Conservation (phyloP, 129 eudicot genomes). For the Chrysanthemum seticuspe region DNA sequence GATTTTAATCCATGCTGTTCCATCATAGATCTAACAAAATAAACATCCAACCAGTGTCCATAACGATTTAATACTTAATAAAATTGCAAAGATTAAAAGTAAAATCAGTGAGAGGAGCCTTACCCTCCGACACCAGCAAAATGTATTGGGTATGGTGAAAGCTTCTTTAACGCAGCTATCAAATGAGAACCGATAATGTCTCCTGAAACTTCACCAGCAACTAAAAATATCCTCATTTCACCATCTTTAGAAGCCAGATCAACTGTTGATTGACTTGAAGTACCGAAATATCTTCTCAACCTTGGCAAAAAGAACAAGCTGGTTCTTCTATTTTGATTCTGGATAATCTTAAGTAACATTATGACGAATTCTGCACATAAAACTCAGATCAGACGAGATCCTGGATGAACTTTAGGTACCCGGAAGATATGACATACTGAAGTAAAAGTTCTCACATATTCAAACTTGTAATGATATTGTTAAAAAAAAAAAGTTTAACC, state of each 20-base stretch:
- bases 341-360: constrained; percentile 37
- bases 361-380: constrained; percentile 31
- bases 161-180: constrained; percentile 64
- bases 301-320: constrained; percentile 9
- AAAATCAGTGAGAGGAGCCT: not conserved
- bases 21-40: constrained; percentile 57
- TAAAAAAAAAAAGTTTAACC: not conserved
- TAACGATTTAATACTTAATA: not conserved
- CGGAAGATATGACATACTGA: not conserved
- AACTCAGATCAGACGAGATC: constrained; percentile 8
- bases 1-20: constrained; percentile 67
- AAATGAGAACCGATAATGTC: constrained; percentile 74
- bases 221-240: constrained; percentile 82
- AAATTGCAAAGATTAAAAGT: not conserved
- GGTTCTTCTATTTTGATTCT: constrained; percentile 25
- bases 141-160: constrained; percentile 70
- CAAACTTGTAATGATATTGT: not conserved
- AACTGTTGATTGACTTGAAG: constrained; percentile 46
- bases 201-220: constrained; percentile 97
- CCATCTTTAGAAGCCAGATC: constrained; percentile 81
- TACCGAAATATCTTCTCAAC: constrained; percentile 42
- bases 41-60: not conserved
- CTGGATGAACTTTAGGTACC: constrained; percentile 2
- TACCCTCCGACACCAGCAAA: constrained; percentile 93
- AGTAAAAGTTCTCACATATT: not conserved